These are phyloP conservation scores for Alliaria petiolata DNA, from an alignment of 345 rosid species.

Conservation along the genomic window DNA sequence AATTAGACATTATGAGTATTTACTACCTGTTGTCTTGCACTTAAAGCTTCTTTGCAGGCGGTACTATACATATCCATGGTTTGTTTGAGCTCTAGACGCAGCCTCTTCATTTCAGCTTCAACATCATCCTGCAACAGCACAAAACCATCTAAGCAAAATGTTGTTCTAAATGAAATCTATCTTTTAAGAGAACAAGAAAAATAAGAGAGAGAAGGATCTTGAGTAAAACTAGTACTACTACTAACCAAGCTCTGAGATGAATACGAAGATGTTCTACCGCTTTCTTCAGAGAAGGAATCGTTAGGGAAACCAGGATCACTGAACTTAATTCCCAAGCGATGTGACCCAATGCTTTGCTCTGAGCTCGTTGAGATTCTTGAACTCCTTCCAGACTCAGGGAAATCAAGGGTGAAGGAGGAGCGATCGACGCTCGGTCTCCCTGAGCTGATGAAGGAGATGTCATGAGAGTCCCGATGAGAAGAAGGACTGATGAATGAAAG, in stretches of 20 bases:
- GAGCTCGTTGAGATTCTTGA: conserved; percentile 60
- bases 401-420: conserved; percentile 44
- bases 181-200: neutral
- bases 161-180: neutral
- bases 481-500: conserved; percentile 53
- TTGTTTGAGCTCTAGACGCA: conserved; percentile 80
- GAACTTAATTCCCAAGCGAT: conserved; percentile 45
- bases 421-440: conserved; percentile 74
- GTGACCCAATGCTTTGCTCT: conserved; percentile 57
- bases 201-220: neutral
- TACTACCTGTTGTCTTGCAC: conserved; percentile 71
- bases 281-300: conserved; percentile 51
- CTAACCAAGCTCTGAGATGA: conserved; percentile 60
- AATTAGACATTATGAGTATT: neutral
- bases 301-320: conserved; percentile 36
- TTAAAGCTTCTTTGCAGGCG: conserved; percentile 87
- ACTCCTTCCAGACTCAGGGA: conserved; percentile 40
- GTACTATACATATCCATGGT: conserved; percentile 87
- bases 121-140: conserved; percentile 59
- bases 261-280: conserved; percentile 53
- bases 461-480: conserved; percentile 45
- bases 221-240: neutral
- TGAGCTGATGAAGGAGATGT: conserved; percentile 77
- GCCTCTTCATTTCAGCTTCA: conserved; percentile 85
- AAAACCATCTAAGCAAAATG: neutral